Evolutionary conservation across 2,329 filamentous ascomycete species (phyloP).

Genomic region (Alternaria sp.): DNA sequence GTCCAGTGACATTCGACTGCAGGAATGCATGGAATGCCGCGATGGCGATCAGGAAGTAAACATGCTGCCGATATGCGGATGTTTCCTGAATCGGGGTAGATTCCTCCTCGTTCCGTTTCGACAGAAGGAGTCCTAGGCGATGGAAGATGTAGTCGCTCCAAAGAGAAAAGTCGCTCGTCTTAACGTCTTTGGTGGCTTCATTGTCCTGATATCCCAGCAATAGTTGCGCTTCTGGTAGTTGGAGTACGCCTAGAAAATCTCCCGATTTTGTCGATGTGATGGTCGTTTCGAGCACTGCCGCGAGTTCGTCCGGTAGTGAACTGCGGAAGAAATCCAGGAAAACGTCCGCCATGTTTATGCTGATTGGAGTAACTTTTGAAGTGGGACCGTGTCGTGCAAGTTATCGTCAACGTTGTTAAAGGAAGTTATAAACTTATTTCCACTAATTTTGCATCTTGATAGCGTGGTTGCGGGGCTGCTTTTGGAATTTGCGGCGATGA

Average conservation of each 20-base stretch:
- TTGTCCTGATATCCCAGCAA: conserved; percentile 51
- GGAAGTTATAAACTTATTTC: background rate
- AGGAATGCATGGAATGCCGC: conserved; percentile 79
- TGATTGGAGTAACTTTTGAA: background rate
- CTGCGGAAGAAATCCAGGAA: conserved; percentile 50
- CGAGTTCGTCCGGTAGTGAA: conserved; percentile 52
- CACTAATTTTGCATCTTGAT: conserved; percentile 14
- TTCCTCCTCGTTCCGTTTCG: conserved; percentile 35
- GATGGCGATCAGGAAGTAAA: conserved; percentile 65
- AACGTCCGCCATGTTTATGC: conserved; percentile 49
- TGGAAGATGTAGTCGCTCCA: conserved; percentile 57
- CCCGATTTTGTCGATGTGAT: conserved; percentile 51
- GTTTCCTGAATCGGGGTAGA: conserved; percentile 35
- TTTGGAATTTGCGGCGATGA: conserved; percentile 34
- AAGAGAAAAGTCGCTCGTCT: conserved; percentile 40
- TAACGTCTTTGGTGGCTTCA: conserved; percentile 38
- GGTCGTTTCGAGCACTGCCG: conserved; percentile 43
- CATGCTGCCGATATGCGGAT: conserved; percentile 48
- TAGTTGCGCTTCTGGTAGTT: conserved; percentile 47
- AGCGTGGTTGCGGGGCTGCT: conserved; percentile 24
- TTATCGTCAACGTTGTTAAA: background rate
- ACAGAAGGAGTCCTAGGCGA: conserved; percentile 48
- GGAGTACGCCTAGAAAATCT: conserved; percentile 50
- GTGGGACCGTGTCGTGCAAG: background rate
- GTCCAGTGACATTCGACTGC: conserved; percentile 87